Conservation (phyloP, 2,329 filamentous ascomycete genomes). For the Fusarium goolgardi region DNA sequence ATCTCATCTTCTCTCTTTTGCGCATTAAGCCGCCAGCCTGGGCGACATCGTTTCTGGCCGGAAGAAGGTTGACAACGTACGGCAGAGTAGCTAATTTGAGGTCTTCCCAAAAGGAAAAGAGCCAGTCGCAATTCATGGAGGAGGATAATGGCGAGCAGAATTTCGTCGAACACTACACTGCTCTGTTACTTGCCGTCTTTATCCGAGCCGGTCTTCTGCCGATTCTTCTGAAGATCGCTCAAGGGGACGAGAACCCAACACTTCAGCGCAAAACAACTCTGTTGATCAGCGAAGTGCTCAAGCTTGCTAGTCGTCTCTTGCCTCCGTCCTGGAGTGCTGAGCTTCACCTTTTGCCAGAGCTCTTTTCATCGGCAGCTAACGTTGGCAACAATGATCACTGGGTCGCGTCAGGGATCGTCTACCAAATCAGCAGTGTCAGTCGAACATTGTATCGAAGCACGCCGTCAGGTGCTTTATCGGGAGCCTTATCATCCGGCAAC, state of each 20-base stretch:
- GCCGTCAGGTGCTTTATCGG: constrained; percentile 57
- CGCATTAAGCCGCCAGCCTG: constrained; percentile 92
- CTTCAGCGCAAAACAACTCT: constrained; percentile 90
- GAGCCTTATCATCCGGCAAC: constrained; percentile 56
- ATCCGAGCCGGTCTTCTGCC: constrained; percentile 81
- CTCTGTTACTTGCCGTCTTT: constrained; percentile 85
- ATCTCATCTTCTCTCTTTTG: constrained; percentile 82
- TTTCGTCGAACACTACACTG: constrained; percentile 93
- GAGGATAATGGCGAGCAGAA: constrained; percentile 80
- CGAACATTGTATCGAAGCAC: constrained; percentile 87
- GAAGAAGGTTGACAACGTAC: constrained; percentile 92
- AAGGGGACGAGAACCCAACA: constrained; percentile 73
- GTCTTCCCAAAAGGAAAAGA: constrained; percentile 61
- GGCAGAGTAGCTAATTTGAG: constrained; percentile 91
- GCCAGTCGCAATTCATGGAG: constrained; percentile 66
- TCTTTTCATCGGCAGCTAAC: constrained; percentile 80
- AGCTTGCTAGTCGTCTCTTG: constrained; percentile 86
- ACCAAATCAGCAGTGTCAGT: constrained; percentile 98
- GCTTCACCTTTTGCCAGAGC: constrained; percentile 86
- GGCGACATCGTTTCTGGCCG: constrained; percentile 95
- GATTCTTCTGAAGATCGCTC: constrained; percentile 71
- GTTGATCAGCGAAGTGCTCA: constrained; percentile 89
- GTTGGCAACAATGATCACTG: constrained; percentile 80
- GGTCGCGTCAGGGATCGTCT: constrained; percentile 88
- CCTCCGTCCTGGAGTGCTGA: constrained; percentile 85